phyloP scores from a whole-genome alignment of 2,329 filamentous ascomycete species.

The Pyricularia pennisetigena region DNA sequence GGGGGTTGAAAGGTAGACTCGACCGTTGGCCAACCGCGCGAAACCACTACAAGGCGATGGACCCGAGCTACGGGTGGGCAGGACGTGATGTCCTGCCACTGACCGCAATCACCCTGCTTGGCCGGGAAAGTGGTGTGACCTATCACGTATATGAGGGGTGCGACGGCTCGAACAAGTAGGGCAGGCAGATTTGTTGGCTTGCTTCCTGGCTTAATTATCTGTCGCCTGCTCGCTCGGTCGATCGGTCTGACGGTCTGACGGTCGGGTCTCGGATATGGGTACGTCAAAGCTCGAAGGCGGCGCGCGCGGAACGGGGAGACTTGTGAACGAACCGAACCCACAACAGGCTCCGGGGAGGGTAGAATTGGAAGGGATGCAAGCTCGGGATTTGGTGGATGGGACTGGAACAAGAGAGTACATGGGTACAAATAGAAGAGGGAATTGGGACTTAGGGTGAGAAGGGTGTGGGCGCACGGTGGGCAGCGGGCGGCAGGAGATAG shows the following conservation, averaged over 20 bases:
- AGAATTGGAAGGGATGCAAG: not conserved
- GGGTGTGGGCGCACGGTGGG: not conserved
- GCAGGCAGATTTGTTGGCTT: not conserved
- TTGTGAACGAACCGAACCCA: not conserved
- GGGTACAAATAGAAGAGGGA: slow-evolving; percentile 4
- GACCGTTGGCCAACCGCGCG: not conserved
- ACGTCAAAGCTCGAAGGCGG: not conserved
- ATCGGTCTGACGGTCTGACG: not conserved
- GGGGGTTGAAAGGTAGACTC: not conserved
- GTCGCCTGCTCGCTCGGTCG: not conserved
- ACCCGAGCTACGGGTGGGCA: not conserved
- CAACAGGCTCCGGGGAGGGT: not conserved
- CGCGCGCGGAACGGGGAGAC: not conserved
- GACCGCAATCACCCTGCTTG: not conserved
- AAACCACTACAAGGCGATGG: not conserved
- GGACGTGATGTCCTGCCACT: not conserved
- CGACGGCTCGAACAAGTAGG: not conserved
- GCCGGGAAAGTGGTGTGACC: not conserved
- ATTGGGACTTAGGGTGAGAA: not conserved
- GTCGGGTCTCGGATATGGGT: not conserved
- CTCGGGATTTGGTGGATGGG: not conserved
- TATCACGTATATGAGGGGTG: not conserved
- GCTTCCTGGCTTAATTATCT: not conserved
- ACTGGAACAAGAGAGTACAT: not conserved
- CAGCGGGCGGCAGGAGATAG: not conserved